Percentiles rank a stretch among this genome's conserved stretches.
phyloP scores from a whole-genome alignment of 306 rosid species.

The Abrus precatorius region DNA sequence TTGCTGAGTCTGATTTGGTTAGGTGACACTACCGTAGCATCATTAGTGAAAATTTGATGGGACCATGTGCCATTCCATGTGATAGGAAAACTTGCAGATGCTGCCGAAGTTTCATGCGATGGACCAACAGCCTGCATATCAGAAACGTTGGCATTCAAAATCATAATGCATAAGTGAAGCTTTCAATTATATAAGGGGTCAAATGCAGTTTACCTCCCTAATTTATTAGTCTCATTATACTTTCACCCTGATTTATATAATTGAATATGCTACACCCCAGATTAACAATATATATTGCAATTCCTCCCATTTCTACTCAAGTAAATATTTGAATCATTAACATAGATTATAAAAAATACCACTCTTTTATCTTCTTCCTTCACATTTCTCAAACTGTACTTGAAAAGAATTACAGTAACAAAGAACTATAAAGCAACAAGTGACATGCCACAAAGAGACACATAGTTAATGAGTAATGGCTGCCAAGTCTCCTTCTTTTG shows the following conservation, averaged over 20 bases:
- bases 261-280: background rate
- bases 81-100: slow-evolving; percentile 52
- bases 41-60: slow-evolving; percentile 43
- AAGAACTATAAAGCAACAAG: background rate
- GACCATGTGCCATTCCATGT: slow-evolving; percentile 49
- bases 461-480: background rate
- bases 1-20: slow-evolving; percentile 48
- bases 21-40: slow-evolving; percentile 30
- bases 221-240: background rate
- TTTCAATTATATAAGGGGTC: background rate
- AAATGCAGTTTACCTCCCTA: slow-evolving; percentile 18
- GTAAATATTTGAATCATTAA: background rate
- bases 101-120: slow-evolving; percentile 49
- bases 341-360: background rate
- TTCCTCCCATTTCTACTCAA: background rate
- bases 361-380: background rate
- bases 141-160: slow-evolving; percentile 30
- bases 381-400: slow-evolving; percentile 15
- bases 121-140: slow-evolving; percentile 59
- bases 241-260: slow-evolving; percentile 10
- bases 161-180: slow-evolving; percentile 19
- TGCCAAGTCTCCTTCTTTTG: background rate
- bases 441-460: background rate
- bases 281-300: background rate
- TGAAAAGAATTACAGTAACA: background rate